Evolutionary conservation across 768 basidiomycete species (phyloP), one percentile per base, ranked within the genome.

Genomic region (Suillus decipiens): DNA sequence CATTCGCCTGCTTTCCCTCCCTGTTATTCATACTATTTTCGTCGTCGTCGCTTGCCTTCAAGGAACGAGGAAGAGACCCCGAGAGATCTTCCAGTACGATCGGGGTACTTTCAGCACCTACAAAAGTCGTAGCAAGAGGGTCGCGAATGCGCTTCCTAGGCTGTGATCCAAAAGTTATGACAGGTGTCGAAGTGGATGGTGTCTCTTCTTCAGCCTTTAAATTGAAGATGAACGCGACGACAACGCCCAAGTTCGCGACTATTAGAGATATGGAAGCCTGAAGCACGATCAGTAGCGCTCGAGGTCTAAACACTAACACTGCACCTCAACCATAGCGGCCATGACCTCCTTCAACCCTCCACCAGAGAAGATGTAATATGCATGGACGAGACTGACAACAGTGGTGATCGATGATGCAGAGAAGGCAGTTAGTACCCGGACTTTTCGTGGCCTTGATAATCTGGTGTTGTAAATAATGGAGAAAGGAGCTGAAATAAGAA

Each of bases 321-420:
- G 14, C 12, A 48, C 47, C 47, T 48, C 47, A 24, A 48, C 12
- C 0, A 24, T 3, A 3, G 24, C 47, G 24, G 47, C 22, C 47
- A 48, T 24, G 7, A 15, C 24, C 24, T 24, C 47, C 14, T 48
- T 48, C 3, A 14, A 7, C 12, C 47, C 47, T 24, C 47, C 14
- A 24, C 7, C 24, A 14, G 14, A 24, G 12, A 48, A 48, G 65
- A 79, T 77, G 34, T 74, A 74, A 4, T 59, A 69, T 0, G 80
- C 81, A 55, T 86, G 84, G 2, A 83, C 78, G 12, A 75, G 70
- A 61, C 76, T 78, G 53, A 78, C 78, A 42, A 80, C 65, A 9
- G 80, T 84, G 8, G 83, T 85, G 59, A 81, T 71, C 60, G 84
- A 78, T 54, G 82, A 84, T 11, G 86, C 79, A 14, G 84, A 85